Conservation (phyloP, 2,329 filamentous ascomycete genomes). For the Clonostachys byssicola region DNA sequence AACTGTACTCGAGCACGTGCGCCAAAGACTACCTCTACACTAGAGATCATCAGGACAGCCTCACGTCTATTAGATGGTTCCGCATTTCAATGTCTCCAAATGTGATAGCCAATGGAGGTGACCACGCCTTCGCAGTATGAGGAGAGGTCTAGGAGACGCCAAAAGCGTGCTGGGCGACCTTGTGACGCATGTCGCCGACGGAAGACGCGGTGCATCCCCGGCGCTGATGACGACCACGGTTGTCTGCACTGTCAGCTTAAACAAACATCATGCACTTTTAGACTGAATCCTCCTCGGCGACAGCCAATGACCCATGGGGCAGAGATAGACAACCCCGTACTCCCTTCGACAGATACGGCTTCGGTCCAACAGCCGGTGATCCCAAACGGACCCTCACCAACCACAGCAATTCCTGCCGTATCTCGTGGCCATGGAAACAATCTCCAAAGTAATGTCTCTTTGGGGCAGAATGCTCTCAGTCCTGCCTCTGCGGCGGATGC, state of each 20-base stretch:
- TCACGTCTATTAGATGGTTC: too few species aligned
- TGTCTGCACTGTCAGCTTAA: constrained; percentile 9
- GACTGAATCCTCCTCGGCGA: constrained; percentile 1
- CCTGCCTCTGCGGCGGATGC: constrained; percentile 10
- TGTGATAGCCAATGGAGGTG: constrained; percentile 16
- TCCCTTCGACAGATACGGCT: not conserved
- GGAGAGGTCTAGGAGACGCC: constrained; percentile 17
- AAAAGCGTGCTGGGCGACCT: constrained; percentile 15
- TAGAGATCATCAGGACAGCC: too few species aligned
- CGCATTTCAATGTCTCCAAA: not conserved
- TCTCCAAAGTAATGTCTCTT: constrained; percentile 5
- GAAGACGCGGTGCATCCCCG: constrained; percentile 6
- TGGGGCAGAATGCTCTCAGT: constrained; percentile 6
- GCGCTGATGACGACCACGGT: not conserved
- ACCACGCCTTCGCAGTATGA: constrained; percentile 23
- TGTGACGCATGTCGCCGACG: constrained; percentile 10
- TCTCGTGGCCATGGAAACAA: not conserved
- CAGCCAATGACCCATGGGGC: too few species aligned
- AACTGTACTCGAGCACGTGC: too few species aligned
- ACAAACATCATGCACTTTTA: constrained; percentile 6
- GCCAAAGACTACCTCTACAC: too few species aligned
- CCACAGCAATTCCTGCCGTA: not conserved
- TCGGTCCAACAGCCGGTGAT: not conserved
- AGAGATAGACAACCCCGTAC: too few species aligned
- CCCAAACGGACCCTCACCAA: too few species aligned